Evolutionary conservation across 208 protist genomes (phyloP).

Genomic region (Blechomonas ayalai): DNA sequence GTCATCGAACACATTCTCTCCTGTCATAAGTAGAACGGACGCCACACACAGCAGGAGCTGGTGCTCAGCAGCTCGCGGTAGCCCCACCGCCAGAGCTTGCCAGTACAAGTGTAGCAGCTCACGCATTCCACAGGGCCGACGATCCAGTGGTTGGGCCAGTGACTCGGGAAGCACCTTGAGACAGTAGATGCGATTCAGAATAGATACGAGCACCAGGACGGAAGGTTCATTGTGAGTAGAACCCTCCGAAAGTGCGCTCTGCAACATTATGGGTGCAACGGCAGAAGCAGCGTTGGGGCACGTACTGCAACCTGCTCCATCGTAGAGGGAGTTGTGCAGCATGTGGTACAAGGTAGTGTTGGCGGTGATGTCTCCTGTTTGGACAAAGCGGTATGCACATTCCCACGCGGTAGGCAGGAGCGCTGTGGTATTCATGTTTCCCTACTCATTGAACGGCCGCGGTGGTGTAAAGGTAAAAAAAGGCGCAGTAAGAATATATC

Average conservation of each 20-base stretch:
- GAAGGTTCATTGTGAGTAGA: too few relatives aligned
- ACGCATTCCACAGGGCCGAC: conserved; percentile 19
- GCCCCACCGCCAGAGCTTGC: not conserved
- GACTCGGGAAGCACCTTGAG: conserved; percentile 28
- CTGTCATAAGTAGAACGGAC: conserved; percentile 29
- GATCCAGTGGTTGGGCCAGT: conserved; percentile 34
- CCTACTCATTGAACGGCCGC: conserved; percentile 5
- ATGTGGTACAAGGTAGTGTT: conserved; percentile 5
- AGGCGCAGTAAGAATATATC: not conserved
- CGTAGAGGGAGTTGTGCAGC: conserved; percentile 6
- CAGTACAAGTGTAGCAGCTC: conserved; percentile 46
- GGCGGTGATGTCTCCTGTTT: not conserved
- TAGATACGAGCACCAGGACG: conserved; percentile 24
- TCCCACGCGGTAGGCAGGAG: conserved; percentile 12
- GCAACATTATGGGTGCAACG: too few relatives aligned
- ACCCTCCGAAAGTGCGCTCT: too few relatives aligned
- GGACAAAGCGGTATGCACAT: conserved; percentile 1
- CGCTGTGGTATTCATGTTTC: conserved; percentile 7
- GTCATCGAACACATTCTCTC: conserved; percentile 8
- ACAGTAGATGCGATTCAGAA: conserved; percentile 64
- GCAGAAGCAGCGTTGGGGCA: too few relatives aligned
- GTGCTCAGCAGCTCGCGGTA: conserved; percentile 12
- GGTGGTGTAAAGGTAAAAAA: not conserved
- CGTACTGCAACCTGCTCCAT: too few relatives aligned
- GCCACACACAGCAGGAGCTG: conserved; percentile 43